Conservation (phyloP, 257 asterid genomes). For the Solanum piurae region DNA sequence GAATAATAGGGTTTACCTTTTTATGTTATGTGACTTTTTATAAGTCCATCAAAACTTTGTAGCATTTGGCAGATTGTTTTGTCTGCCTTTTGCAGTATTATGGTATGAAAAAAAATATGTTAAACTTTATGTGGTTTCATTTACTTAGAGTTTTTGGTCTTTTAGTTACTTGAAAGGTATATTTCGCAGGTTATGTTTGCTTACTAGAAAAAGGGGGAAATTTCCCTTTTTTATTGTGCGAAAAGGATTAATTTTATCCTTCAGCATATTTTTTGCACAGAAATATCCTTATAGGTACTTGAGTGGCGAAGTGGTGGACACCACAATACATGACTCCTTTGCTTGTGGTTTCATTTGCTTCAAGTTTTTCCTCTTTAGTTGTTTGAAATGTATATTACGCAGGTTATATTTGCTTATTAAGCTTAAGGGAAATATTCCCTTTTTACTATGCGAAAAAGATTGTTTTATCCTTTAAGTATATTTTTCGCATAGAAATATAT, state of each 20-base stretch:
- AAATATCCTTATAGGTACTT: too few relatives aligned
- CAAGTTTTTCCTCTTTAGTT: too few relatives aligned
- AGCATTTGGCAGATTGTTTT: neutral
- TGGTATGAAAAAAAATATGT: neutral
- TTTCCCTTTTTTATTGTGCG: neutral
- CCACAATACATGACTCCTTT: too few relatives aligned
- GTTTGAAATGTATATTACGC: too few relatives aligned
- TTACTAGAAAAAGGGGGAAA: neutral
- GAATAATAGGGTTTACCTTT: neutral
- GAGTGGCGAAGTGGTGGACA: too few relatives aligned
- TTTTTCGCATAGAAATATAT: too few relatives aligned
- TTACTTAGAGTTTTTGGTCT: neutral
- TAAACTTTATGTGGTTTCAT: neutral
- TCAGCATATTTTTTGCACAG: rapidly evolving
- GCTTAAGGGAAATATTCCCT: neutral
- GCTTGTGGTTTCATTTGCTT: too few relatives aligned
- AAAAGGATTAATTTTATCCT: neutral
- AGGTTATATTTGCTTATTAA: too few relatives aligned
- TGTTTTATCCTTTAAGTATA: too few relatives aligned
- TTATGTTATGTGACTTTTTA: neutral
- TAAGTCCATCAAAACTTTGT: neutral
- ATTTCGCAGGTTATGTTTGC: neutral
- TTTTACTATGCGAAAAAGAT: neutral
- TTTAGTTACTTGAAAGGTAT: neutral
- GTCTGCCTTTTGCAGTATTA: neutral